Evolutionary conservation across 2,329 filamentous ascomycete species (phyloP), one percentile per base, ranked within the genome.

Genomic region (Magnaporthiopsis rhizophila): DNA sequence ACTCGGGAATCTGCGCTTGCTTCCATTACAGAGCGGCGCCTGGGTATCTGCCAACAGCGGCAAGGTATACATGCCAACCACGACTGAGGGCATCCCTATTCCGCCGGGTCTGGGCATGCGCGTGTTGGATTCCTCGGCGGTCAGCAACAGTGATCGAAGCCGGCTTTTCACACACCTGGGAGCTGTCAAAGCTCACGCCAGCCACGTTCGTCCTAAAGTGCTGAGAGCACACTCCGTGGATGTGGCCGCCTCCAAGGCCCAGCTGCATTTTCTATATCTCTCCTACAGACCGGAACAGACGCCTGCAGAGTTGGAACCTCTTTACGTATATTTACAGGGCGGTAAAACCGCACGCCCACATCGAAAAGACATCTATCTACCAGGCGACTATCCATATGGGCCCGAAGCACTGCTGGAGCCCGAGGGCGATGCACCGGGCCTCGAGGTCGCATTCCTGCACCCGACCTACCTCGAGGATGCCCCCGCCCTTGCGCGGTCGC

Each of bases 251-350:
- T 68, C 68, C 26, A 65, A 65, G 26, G 18, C n/a, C 8, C 66
- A 69, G 26, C 62, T 70, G 11, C 58, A 61, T n/a, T 69, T 71
- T 56, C 65, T 71, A 6, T 71, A 68, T 60, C 58, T 66, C 18
- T 68, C 66, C 32, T 7, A 69, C 1, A 30, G 62, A 2, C 28
- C 63, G 34, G 24, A 61, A 12, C 0, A 30, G 12, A 21, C 24
- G 4, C 34, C n/a, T 2, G 28, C 45, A 21, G 60, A 38, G 6
- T 3, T 59, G 1, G 2, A 18, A n/a, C 13, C 38, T 11, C 50
- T n/a, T 38, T 58, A 64, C 30, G 45, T 61, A n/a, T 59, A 38
- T 12, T 59, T 61, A 12, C 6, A 15, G 18, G 53, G 21, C 60
- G 60, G 60, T 26, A 4, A 1, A 3, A 18, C 45, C 15, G 60